These are phyloP conservation scores for Dioszegia hungarica DNA, from an alignment of 768 basidiomycete species.

Conservation along the genomic window DNA sequence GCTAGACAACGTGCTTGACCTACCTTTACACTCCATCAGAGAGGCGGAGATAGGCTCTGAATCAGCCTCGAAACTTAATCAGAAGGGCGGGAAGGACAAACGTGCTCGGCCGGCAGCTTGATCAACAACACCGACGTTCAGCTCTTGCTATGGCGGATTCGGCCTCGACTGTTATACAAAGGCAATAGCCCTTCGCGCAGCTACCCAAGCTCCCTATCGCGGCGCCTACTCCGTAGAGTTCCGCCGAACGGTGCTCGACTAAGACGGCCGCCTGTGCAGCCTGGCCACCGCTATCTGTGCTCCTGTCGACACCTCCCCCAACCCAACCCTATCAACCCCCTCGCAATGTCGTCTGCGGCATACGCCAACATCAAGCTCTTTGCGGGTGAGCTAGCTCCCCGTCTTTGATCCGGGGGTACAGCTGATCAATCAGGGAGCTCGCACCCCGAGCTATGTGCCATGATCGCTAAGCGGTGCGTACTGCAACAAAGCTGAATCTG, in stretches of 20 bases:
- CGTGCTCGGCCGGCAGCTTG: no score
- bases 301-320: neutral
- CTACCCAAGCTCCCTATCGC: no score
- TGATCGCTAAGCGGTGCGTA: slow-evolving; percentile 94
- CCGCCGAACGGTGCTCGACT: no score
- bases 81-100: no score
- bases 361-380: slow-evolving; percentile 52
- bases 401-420: neutral
- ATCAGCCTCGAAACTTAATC: no score
- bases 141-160: no score
- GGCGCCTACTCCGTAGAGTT: no score
- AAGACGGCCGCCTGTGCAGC: no score
- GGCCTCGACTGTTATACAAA: no score
- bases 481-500: neutral
- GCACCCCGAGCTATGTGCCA: slow-evolving; percentile 93
- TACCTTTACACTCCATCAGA: neutral
- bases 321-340: neutral
- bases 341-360: slow-evolving; percentile 44
- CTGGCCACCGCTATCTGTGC: neutral
- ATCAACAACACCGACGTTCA: no score
- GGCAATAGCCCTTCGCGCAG: slow-evolving; percentile 1
- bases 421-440: slow-evolving; percentile 67
- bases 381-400: slow-evolving; percentile 41
- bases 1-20: no score
- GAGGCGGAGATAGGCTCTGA: no score